Conservation (phyloP, 257 asterid genomes). For the Penstemon eatonii region DNA sequence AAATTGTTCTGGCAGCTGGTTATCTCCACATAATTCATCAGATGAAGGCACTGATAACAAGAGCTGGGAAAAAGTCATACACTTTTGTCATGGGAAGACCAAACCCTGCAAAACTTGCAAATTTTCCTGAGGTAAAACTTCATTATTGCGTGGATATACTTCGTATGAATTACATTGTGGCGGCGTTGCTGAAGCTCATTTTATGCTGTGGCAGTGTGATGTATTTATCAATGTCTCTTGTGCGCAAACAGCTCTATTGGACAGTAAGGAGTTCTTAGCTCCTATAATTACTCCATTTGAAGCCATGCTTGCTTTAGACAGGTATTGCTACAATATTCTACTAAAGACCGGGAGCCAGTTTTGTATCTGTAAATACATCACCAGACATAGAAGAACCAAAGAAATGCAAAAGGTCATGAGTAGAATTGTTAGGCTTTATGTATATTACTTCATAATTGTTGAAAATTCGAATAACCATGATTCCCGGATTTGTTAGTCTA, state of each 20-base stretch:
- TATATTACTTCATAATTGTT: background rate
- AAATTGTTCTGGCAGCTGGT: conserved; percentile 65
- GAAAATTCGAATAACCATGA: too few species aligned
- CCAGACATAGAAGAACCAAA: background rate
- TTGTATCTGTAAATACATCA: background rate
- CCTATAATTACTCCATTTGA: conserved; percentile 96
- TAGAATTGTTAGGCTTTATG: background rate
- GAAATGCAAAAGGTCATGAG: background rate
- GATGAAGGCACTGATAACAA: conserved; percentile 71
- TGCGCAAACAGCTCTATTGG: conserved; percentile 87
- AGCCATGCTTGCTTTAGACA: conserved; percentile 83
- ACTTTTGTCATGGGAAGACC: conserved; percentile 96
- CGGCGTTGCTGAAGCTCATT: conserved; percentile 21
- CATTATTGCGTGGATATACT: conserved; percentile 5
- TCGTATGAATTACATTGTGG: conserved; percentile 11
- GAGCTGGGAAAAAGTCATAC: conserved; percentile 88
- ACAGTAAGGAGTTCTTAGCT: conserved; percentile 95
- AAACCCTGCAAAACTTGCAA: conserved; percentile 94
- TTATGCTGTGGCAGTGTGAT: conserved; percentile 65
- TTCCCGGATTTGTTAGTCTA: too few species aligned
- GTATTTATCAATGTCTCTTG: conserved; percentile 85
- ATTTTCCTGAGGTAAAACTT: conserved; percentile 83
- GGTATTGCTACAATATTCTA: conserved; percentile 42
- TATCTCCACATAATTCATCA: conserved; percentile 88
- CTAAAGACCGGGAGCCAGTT: background rate